Conservation (phyloP, 2,329 filamentous ascomycete species). For the Polytolypa hystricis region DNA sequence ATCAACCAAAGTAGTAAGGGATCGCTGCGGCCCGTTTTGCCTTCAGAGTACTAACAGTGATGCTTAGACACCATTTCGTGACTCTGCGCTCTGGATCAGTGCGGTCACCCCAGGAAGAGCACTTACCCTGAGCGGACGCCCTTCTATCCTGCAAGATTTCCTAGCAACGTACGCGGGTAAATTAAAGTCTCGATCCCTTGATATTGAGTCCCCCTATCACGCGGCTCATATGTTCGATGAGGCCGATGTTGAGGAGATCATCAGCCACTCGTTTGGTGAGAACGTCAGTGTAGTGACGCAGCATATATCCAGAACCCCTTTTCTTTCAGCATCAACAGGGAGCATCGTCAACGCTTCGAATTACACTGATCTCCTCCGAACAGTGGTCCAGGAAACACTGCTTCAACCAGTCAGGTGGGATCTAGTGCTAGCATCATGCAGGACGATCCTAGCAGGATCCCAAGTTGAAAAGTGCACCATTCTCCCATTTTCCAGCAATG, state of each 20-base stretch:
- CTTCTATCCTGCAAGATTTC: slow-evolving; percentile 6
- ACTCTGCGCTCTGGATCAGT: slow-evolving; percentile 7
- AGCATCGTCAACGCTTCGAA: background rate
- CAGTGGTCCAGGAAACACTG: background rate
- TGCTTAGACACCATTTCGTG: too few species aligned
- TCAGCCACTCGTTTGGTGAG: too few species aligned
- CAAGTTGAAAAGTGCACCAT: background rate
- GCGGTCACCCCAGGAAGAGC: slow-evolving; percentile 6
- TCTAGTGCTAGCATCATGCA: background rate
- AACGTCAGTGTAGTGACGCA: slow-evolving; percentile 1
- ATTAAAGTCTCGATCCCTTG: slow-evolving; percentile 3
- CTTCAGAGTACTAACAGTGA: too few species aligned
- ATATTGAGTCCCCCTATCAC: slow-evolving; percentile 12
- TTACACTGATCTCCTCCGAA: background rate
- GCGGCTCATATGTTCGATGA: slow-evolving; percentile 8
- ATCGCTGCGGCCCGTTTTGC: background rate
- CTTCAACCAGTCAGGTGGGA: background rate
- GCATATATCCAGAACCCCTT: background rate
- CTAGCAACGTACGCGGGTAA: background rate
- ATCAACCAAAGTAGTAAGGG: too few species aligned
- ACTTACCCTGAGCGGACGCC: slow-evolving; percentile 12
- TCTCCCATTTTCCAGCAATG: too few species aligned
- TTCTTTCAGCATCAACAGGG: background rate
- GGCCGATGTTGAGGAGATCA: slow-evolving; percentile 2
- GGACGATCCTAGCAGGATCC: background rate